phyloP scores from a whole-genome alignment of 176 grass and related monocot species.

The Bonia amplexicaulis region DNA sequence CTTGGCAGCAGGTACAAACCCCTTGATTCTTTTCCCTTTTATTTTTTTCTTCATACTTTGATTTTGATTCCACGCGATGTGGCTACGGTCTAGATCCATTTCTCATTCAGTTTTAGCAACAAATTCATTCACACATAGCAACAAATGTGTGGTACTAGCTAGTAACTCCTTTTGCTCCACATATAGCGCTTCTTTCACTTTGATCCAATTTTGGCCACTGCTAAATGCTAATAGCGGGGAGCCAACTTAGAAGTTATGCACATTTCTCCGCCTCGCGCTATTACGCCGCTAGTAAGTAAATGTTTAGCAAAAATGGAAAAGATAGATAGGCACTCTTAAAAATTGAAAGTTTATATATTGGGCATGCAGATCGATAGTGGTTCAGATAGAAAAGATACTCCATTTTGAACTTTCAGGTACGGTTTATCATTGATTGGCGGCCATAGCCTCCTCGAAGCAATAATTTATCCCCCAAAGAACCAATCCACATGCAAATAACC shows the following conservation, averaged over 20 bases:
- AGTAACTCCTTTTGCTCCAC: background rate
- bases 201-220: background rate
- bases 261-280: background rate
- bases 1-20: constrained; percentile 44
- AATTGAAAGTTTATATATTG: background rate
- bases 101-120: background rate
- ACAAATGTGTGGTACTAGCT: background rate
- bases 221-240: background rate
- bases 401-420: constrained; percentile 28
- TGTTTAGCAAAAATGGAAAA: background rate
- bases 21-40: too few species aligned
- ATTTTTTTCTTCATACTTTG: background rate
- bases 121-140: background rate
- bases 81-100: background rate
- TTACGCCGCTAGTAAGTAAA: background rate
- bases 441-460: constrained; percentile 34
- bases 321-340: background rate
- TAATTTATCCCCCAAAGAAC: constrained; percentile 35
- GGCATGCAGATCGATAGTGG: constrained; percentile 17
- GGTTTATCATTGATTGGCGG: constrained; percentile 34
- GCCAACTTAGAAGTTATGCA: background rate
- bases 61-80: background rate
- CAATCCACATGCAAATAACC: constrained; percentile 30
- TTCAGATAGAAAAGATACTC: constrained; percentile 26
- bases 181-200: background rate